phyloP scores from a whole-genome alignment of 1,284 basidiomycete species.

The Rhodotorula glutinis region DNA sequence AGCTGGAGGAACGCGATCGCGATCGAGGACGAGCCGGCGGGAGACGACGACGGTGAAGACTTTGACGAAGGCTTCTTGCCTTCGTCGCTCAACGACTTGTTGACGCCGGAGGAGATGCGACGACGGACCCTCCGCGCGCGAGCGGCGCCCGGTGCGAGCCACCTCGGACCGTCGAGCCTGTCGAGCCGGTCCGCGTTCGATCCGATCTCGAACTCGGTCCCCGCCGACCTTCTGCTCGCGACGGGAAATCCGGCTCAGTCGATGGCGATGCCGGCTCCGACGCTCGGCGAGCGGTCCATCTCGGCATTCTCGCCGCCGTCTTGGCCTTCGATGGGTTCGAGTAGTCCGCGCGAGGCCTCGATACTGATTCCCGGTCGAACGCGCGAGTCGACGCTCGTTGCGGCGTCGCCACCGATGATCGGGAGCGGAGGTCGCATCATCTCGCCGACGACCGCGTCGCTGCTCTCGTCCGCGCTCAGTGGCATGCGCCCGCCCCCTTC shows the following conservation, averaged over 20 bases:
- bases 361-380: slow-evolving; percentile 16
- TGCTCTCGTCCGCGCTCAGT: not conserved
- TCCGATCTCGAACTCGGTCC: slow-evolving; percentile 25
- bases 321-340: slow-evolving; percentile 7
- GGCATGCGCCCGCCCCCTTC: not conserved
- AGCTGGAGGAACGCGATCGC: slow-evolving; percentile 48
- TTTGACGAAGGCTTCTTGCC: slow-evolving; percentile 74
- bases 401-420: not conserved
- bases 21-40: slow-evolving; percentile 52
- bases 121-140: slow-evolving; percentile 66
- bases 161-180: slow-evolving; percentile 16
- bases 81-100: slow-evolving; percentile 75
- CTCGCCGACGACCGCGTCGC: not conserved
- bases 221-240: slow-evolving; percentile 31
- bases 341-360: slow-evolving; percentile 5
- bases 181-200: slow-evolving; percentile 10
- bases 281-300: not conserved
- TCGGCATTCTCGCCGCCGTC: not conserved
- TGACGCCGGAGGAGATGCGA: slow-evolving; percentile 77
- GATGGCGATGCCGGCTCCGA: not conserved
- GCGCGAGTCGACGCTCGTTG: slow-evolving; percentile 1
- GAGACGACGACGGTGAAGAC: slow-evolving; percentile 62
- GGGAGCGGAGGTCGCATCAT: not conserved
- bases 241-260: slow-evolving; percentile 2
- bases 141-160: slow-evolving; percentile 36